phyloP scores from a whole-genome alignment of 192 early-diverging fungal species.

The Mortierella hygrophila region DNA sequence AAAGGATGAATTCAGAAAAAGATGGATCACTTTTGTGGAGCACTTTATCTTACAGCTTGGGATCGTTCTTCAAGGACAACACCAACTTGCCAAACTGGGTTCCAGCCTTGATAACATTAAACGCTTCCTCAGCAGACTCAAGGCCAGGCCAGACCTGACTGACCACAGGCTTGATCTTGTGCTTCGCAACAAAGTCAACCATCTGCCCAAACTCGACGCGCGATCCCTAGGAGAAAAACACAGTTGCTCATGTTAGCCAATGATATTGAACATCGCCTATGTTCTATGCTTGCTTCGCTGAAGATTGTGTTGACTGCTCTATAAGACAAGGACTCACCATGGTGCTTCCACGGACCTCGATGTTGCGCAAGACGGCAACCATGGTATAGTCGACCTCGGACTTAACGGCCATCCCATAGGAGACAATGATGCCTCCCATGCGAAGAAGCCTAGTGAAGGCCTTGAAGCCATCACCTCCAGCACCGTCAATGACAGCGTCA shows the following conservation, averaged over 20 bases:
- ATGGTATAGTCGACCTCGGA: slow-evolving; percentile 56
- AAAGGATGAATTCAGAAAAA: too few relatives aligned
- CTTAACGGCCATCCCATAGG: slow-evolving; percentile 67
- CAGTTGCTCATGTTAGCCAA: too few relatives aligned
- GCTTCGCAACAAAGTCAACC: slow-evolving; percentile 65
- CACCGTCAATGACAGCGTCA: slow-evolving; percentile 72
- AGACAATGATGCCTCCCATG: slow-evolving; percentile 62
- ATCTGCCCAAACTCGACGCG: slow-evolving; percentile 68
- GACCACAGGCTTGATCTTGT: slow-evolving; percentile 69
- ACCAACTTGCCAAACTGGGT: slow-evolving; percentile 4
- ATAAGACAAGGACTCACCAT: slow-evolving; percentile 60
- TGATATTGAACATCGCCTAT: too few relatives aligned
- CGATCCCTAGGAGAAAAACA: neutral
- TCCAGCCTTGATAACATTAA: too few relatives aligned
- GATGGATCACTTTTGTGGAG: too few relatives aligned
- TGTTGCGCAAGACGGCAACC: slow-evolving; percentile 64
- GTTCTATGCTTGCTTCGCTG: neutral
- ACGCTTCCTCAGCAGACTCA: neutral
- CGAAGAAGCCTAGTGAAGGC: slow-evolving; percentile 56
- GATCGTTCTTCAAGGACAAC: neutral
- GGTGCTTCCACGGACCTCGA: slow-evolving; percentile 65
- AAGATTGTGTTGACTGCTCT: slow-evolving; percentile 9
- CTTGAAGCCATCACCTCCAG: slow-evolving; percentile 60
- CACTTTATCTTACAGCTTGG: neutral
- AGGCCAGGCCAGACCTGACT: slow-evolving; percentile 61